phyloP scores from a whole-genome alignment of 2,329 filamentous ascomycete species.

The Apiospora rasikravindrae region DNA sequence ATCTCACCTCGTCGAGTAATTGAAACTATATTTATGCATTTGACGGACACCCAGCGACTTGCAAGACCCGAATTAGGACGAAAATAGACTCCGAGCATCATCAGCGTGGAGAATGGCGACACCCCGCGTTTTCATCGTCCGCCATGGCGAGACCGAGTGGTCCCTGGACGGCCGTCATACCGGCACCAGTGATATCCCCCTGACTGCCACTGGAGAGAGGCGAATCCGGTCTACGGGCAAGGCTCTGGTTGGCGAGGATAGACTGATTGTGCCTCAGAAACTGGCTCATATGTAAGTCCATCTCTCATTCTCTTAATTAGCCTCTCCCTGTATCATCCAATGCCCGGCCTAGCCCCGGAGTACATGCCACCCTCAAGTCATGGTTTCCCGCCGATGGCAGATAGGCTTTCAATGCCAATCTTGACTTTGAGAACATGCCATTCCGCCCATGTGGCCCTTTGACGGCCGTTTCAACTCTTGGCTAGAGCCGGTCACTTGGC shows the following conservation, averaged over 20 bases:
- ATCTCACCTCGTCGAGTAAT: background rate
- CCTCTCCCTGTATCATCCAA: background rate
- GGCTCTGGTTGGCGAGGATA: slow-evolving; percentile 82
- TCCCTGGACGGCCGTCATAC: slow-evolving; percentile 87
- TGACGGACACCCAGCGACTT: background rate
- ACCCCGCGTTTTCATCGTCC: slow-evolving; percentile 80
- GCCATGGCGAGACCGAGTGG: slow-evolving; percentile 97
- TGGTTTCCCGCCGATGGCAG: background rate
- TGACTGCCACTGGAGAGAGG: slow-evolving; percentile 82
- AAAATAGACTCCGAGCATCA: background rate
- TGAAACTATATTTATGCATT: background rate
- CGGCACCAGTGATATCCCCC: slow-evolving; percentile 81
- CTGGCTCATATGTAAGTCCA: slow-evolving; percentile 77
- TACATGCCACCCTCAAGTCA: background rate
- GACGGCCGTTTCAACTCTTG: slow-evolving; percentile 11
- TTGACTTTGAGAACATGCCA: slow-evolving; percentile 5
- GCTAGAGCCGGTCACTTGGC: background rate
- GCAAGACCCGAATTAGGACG: background rate
- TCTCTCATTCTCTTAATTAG: background rate
- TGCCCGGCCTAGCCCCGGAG: background rate
- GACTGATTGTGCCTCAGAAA: slow-evolving; percentile 82
- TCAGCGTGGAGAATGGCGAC: slow-evolving; percentile 46
- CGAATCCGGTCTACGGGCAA: slow-evolving; percentile 77
- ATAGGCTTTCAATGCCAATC: background rate
- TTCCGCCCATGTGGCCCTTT: background rate